A percentile compares a stretch with the other conserved stretches of the same genome.
Conservation (phyloP, 2,329 filamentous ascomycete genomes). For the Trichophaea hybrida region DNA sequence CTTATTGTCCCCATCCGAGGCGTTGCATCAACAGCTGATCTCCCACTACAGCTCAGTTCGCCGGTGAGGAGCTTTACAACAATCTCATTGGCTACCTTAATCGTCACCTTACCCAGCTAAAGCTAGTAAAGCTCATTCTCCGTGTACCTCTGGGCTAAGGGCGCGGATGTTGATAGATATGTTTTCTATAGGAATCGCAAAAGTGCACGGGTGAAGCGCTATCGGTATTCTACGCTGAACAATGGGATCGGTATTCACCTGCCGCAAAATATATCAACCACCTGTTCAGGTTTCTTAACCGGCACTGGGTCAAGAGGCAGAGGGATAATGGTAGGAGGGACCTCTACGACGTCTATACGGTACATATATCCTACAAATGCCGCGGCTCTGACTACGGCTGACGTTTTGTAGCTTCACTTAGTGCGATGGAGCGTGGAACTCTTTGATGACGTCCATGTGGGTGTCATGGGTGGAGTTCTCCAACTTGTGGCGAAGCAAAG, state of each 20-base stretch:
- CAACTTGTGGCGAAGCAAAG: conserved; percentile 94
- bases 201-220: conserved; percentile 79
- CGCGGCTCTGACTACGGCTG: background rate
- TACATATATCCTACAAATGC: conserved; percentile 8
- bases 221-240: conserved; percentile 81
- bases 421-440: conserved; percentile 91
- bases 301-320: conserved; percentile 97
- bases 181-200: conserved; percentile 51
- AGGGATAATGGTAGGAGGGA: conserved; percentile 98
- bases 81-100: conserved; percentile 77
- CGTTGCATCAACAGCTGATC: conserved; percentile 14
- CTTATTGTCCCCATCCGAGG: conserved; percentile 3
- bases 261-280: conserved; percentile 97
- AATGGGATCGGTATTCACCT: conserved; percentile 91
- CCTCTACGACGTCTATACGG: conserved; percentile 92
- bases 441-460: conserved; percentile 66
- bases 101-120: conserved; percentile 50
- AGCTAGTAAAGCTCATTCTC: too few species aligned
- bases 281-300: conserved; percentile 86
- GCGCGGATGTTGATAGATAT: too few species aligned
- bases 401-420: conserved; percentile 48
- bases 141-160: too few species aligned
- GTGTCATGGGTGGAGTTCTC: conserved; percentile 89
- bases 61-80: conserved; percentile 91
- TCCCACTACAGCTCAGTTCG: conserved; percentile 57